Percentiles rank a stretch among this genome's conserved stretches.
Evolutionary conservation across 768 basidiomycete species (phyloP).

Genomic region (Megacollybia marginata): DNA sequence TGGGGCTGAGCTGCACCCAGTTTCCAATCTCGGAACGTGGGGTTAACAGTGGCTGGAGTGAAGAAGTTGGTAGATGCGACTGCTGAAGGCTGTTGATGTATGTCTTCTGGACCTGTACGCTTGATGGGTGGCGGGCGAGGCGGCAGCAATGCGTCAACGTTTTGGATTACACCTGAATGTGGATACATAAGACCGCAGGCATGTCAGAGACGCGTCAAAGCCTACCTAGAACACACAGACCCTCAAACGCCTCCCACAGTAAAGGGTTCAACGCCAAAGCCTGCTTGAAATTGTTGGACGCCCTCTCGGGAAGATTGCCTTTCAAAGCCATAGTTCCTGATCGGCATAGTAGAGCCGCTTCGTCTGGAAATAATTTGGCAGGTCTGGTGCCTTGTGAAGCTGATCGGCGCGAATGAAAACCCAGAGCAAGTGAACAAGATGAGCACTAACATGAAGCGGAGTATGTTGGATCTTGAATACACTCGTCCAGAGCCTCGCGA

Average conservation of each 20-base stretch:
- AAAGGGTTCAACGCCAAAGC: conserved; percentile 71
- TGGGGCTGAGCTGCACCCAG: conserved; percentile 41
- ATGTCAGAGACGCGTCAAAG: conserved; percentile 7
- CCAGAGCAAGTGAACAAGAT: conserved; percentile 2
- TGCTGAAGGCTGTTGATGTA: conserved; percentile 25
- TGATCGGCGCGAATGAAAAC: conserved; percentile 21
- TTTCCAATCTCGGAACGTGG: conserved; percentile 53
- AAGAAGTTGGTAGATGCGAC: conserved; percentile 67
- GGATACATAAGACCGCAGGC: conserved; percentile 8
- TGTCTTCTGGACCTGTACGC: conserved; percentile 46
- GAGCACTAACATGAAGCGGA: conserved; percentile 48
- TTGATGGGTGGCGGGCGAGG: conserved; percentile 51
- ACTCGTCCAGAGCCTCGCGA: conserved; percentile 59
- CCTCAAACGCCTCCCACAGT: conserved; percentile 91
- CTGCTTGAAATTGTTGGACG: conserved; percentile 61
- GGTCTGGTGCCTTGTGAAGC: conserved; percentile 49
- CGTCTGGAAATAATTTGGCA: conserved; percentile 59
- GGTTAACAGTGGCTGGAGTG: conserved; percentile 59
- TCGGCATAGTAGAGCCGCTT: conserved; percentile 68
- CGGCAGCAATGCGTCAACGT: conserved; percentile 69
- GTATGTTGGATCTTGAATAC: conserved; percentile 44
- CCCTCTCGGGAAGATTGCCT: conserved; percentile 71
- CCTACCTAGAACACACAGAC: conserved; percentile 72
- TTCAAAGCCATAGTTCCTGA: conserved; percentile 71
- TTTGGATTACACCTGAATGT: conserved; percentile 57